These are phyloP conservation scores for Sugiyamaella sp. DNA, from an alignment of 1,139 yeast species.

Conservation along the genomic window DNA sequence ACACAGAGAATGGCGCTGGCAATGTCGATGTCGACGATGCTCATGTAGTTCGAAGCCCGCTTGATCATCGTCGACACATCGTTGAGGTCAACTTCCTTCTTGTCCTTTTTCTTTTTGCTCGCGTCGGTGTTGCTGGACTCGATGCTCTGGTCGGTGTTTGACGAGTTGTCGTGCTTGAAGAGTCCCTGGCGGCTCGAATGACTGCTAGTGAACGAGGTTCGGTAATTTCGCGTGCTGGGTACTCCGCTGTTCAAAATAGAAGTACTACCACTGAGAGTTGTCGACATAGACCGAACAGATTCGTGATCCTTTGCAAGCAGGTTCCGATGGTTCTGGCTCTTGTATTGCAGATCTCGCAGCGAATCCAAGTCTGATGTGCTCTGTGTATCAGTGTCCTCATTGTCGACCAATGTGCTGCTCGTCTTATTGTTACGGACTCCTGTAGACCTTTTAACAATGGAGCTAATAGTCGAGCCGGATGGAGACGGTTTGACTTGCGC, in stretches of 20 bases:
- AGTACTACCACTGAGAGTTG: conserved; percentile 15
- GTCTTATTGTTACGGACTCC: conserved; percentile 2
- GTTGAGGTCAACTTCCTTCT: conserved; percentile 40
- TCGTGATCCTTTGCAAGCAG: conserved; percentile 18
- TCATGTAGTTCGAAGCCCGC: conserved; percentile 67
- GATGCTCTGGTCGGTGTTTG: conserved; percentile 14
- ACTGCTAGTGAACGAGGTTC: conserved; percentile 19
- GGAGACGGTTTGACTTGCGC: conserved; percentile 1
- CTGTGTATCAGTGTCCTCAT: conserved; percentile 19
- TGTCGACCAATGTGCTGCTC: conserved; percentile 14
- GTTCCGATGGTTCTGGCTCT: conserved; percentile 13
- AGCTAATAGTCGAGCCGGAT: not conserved
- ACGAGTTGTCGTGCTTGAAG: conserved; percentile 20
- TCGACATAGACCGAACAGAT: conserved; percentile 23
- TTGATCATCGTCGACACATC: conserved; percentile 61
- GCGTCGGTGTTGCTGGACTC: conserved; percentile 6
- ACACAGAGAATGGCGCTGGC: conserved; percentile 58
- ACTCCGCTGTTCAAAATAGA: conserved; percentile 10
- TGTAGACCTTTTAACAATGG: conserved; percentile 6
- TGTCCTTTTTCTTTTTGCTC: conserved; percentile 18
- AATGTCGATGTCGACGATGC: conserved; percentile 62
- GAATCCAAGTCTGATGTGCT: conserved; percentile 17
- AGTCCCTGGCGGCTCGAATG: conserved; percentile 8
- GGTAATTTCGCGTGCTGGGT: conserved; percentile 7
- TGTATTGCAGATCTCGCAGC: not conserved